Evolutionary conservation across 75 land plant species (phyloP).

Genomic region (Selaginella moellendorffii): DNA sequence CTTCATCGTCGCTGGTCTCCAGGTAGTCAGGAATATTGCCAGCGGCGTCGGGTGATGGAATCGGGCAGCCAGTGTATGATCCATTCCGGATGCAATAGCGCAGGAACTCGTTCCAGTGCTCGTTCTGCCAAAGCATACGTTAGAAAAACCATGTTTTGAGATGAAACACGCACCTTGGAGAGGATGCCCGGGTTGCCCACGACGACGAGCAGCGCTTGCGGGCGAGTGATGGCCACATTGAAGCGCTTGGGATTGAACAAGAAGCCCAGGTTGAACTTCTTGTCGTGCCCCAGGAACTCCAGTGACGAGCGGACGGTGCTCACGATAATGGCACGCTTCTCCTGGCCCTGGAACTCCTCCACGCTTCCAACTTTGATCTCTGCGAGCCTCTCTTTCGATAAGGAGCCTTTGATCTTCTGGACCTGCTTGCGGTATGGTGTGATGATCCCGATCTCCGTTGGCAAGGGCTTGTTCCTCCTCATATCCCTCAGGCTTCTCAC

Average conservation of each 20-base stretch:
- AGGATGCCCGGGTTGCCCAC: slow-evolving; percentile 80
- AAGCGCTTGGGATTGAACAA: slow-evolving; percentile 72
- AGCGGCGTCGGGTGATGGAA: no score
- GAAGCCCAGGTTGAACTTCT: slow-evolving; percentile 49
- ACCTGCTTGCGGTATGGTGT: slow-evolving; percentile 84
- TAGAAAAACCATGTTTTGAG: no score
- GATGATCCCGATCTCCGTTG: slow-evolving; percentile 74
- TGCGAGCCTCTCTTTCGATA: slow-evolving; percentile 26
- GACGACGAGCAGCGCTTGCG: slow-evolving; percentile 59
- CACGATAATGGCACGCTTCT: slow-evolving; percentile 54
- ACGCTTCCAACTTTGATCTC: slow-evolving; percentile 77
- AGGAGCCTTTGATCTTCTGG: slow-evolving; percentile 39
- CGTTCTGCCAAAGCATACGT: no score
- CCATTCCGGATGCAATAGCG: slow-evolving; percentile 41
- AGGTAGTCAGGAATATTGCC: no score
- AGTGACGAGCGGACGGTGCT: slow-evolving; percentile 81
- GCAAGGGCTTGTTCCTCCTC: slow-evolving; percentile 36
- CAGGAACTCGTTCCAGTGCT: slow-evolving; percentile 45
- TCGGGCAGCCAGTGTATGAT: slow-evolving; percentile 51
- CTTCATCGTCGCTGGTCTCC: no score
- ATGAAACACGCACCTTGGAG: slow-evolving; percentile 39
- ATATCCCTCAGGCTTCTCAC: no score
- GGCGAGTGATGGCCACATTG: slow-evolving; percentile 81
- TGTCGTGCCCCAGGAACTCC: no score
- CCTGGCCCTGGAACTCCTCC: slow-evolving; percentile 88